phyloP scores from a whole-genome alignment of 2,329 filamentous ascomycete species.

The Cordyceps cicadae region DNA sequence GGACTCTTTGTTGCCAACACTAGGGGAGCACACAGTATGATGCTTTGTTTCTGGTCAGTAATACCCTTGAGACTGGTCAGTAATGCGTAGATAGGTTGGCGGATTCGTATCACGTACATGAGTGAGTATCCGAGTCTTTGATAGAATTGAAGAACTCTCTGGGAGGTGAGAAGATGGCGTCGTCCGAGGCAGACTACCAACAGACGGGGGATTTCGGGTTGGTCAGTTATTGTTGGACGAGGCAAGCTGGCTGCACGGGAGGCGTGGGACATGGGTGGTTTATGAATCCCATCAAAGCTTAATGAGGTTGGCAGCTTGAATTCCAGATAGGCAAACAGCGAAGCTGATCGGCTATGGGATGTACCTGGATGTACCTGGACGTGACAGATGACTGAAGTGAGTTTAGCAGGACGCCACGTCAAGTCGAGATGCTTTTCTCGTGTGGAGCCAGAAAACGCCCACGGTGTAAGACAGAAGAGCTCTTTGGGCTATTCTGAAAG shows the following conservation, averaged over 20 bases:
- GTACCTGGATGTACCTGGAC: neutral
- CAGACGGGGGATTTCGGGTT: neutral
- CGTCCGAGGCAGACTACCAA: neutral
- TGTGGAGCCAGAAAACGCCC: constrained; percentile 3
- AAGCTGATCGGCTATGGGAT: neutral
- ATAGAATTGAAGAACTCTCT: neutral
- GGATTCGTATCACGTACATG: neutral
- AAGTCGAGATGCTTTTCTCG: neutral
- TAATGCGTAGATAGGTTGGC: neutral
- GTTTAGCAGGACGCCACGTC: neutral
- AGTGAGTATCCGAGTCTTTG: neutral
- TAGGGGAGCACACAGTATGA: neutral
- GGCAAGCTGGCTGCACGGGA: neutral
- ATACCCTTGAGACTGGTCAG: neutral
- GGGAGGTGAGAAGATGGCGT: neutral
- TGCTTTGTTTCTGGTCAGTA: too few relatives aligned
- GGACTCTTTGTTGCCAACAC: neutral
- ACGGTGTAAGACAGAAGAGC: neutral
- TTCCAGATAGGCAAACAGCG: neutral
- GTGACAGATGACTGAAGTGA: neutral
- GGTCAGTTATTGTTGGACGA: neutral
- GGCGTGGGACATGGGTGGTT: neutral
- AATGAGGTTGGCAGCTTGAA: neutral
- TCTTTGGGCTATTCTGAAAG: neutral
- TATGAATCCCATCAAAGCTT: neutral